These are phyloP conservation scores for Heimioporus sp. DNA, from an alignment of 768 basidiomycete genomes.

Conservation along the genomic window DNA sequence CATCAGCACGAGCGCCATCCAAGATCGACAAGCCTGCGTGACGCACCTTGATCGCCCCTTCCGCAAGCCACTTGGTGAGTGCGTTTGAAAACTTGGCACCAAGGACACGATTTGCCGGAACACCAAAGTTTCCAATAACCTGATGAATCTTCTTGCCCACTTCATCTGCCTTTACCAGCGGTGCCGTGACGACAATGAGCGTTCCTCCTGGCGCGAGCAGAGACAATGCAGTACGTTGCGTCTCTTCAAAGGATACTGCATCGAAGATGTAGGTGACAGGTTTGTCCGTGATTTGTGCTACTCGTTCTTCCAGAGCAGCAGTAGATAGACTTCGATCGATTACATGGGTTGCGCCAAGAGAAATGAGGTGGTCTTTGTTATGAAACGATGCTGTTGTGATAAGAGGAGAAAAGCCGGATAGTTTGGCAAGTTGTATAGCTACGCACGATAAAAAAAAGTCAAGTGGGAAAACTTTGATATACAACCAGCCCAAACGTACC, in stretches of 20 bases:
- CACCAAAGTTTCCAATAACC: conserved; percentile 4
- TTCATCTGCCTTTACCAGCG: not conserved
- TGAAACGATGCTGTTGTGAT: conserved; percentile 38
- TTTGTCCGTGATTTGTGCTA: conserved; percentile 2
- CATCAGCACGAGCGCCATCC: no score
- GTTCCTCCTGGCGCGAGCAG: conserved; percentile 30
- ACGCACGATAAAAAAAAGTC: no score
- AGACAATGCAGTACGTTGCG: conserved; percentile 30
- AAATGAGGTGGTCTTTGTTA: conserved; percentile 28
- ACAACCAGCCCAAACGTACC: conserved; percentile 14
- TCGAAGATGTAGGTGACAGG: conserved; percentile 23
- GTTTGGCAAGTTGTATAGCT: conserved; percentile 34
- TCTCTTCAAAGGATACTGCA: conserved; percentile 31
- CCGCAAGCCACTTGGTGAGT: conserved; percentile 16
- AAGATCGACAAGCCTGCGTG: no score
- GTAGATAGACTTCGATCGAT: conserved; percentile 29
- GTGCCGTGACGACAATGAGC: conserved; percentile 13
- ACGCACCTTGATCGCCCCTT: conserved; percentile 17
- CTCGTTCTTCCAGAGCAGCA: not conserved
- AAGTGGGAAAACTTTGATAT: no score
- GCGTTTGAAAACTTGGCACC: conserved; percentile 7
- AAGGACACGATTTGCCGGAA: conserved; percentile 7
- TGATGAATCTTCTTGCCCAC: not conserved
- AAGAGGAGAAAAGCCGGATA: conserved; percentile 36
- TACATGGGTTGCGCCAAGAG: conserved; percentile 37